Evolutionary conservation across 2,329 filamentous ascomycete genomes (phyloP).

Genomic region (Plectosphaerella cucumerina): DNA sequence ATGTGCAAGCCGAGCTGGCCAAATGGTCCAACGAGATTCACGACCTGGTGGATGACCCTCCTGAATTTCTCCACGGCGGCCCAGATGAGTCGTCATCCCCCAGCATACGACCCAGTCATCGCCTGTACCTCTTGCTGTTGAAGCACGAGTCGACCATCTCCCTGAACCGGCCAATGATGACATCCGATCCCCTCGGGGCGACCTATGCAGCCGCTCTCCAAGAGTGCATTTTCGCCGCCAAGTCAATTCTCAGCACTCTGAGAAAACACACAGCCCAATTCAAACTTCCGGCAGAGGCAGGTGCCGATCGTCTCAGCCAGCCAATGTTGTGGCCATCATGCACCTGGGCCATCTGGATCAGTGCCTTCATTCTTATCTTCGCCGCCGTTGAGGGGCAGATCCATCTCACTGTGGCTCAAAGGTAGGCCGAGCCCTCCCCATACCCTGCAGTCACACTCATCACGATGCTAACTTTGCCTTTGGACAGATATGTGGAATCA

Average conservation of each 20-base stretch:
- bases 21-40: conserved; percentile 52
- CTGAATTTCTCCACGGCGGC: conserved; percentile 16
- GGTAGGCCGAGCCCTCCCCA: conserved; percentile 29
- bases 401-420: conserved; percentile 28
- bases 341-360: conserved; percentile 51
- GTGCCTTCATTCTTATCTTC: conserved; percentile 45
- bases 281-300: conserved; percentile 4
- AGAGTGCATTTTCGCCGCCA: conserved; percentile 45
- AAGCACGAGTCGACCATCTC: conserved; percentile 48
- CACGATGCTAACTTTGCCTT: neutral
- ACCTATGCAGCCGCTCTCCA: conserved; percentile 45
- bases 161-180: conserved; percentile 44
- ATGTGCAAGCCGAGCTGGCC: conserved; percentile 43
- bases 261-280: conserved; percentile 20
- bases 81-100: conserved; percentile 6
- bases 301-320: conserved; percentile 8
- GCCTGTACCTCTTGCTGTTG: conserved; percentile 35
- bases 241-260: conserved; percentile 38
- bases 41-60: conserved; percentile 34
- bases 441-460: neutral
- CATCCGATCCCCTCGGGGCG: conserved; percentile 34
- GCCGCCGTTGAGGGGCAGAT: conserved; percentile 42
- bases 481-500: conserved; percentile 19
- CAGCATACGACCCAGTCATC: conserved; percentile 28
- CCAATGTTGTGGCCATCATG: conserved; percentile 46